Percentiles rank a stretch among this genome's conserved stretches.
Conservation (phyloP, 306 rosid species). For the Ormosia emarginata region DNA sequence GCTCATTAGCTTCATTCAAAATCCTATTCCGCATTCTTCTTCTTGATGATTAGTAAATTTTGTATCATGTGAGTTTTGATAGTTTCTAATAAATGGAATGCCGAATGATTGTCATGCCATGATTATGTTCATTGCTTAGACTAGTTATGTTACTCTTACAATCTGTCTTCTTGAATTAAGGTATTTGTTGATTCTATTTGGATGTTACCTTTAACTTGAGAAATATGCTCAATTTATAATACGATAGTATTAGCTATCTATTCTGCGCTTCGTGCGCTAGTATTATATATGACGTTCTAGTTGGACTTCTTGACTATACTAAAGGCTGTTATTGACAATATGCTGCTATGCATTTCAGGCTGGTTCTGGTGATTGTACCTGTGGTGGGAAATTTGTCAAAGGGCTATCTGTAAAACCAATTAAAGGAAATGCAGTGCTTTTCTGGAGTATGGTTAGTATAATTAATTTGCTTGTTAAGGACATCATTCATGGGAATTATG, state of each 20-base stretch:
- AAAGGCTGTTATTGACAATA: constrained; percentile 10
- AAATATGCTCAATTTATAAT: background rate
- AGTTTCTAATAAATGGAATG: background rate
- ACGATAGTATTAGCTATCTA: constrained; percentile 7
- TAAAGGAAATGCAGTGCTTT: constrained; percentile 92
- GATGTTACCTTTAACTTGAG: background rate
- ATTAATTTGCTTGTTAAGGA: constrained; percentile 11
- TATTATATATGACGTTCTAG: background rate
- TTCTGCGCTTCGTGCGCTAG: background rate
- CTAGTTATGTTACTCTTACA: background rate
- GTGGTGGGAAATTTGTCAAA: constrained; percentile 68
- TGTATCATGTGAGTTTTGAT: background rate
- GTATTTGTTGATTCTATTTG: background rate
- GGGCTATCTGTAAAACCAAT: constrained; percentile 78
- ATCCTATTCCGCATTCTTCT: background rate
- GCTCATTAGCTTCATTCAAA: background rate
- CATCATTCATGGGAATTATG: background rate
- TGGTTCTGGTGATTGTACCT: constrained; percentile 86
- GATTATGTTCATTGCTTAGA: background rate
- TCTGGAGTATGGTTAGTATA: constrained; percentile 96
- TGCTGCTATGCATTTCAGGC: constrained; percentile 54
- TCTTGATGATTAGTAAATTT: background rate
- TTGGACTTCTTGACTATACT: background rate
- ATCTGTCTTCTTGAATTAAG: constrained; percentile 11
- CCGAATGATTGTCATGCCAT: background rate